Evolutionary conservation across 2,329 filamentous ascomycete species (phyloP), one percentile per base, ranked within the genome.

Genomic region (Aspergillaceae sp.): DNA sequence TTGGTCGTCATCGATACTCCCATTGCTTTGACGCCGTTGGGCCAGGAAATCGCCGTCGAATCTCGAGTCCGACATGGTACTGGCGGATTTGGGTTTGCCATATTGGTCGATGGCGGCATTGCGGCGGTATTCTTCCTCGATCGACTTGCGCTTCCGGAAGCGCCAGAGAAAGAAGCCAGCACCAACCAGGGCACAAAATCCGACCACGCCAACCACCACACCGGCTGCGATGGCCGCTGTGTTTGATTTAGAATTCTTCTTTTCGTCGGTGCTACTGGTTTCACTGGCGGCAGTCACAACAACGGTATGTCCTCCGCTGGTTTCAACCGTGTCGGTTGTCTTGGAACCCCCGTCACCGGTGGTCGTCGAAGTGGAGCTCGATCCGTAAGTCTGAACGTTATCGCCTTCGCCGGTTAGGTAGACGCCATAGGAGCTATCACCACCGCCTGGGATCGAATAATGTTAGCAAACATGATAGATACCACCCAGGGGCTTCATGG

Each of bases 1-100:
- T 70, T 94, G 83, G 70, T 96, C 94, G 67, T 97, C 91, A 44
- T 90, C 91, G 67, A 97, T 96, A 68, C 90, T 96, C 56, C 91
- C 91, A 61, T 92, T 87, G 70, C 91, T 96, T 72, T 91, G 79
- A 68, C 90, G 81, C 62, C 88, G 78, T 57, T 89, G 80, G 48
- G 84, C 83, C 77, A 94, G 83, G 53, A 89, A 79, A 47, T 76
- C 83, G 5, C 89, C 88, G 55, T 97, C 91, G 47, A 96, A 80
- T 46, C 91, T 82, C 37, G 86, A 83, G 63, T 97, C 91, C 9
- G 81, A 81, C 70, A 87, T 83, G 7, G 86, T 87, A 29, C 68
- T 81, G 51, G 75, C 75, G 50, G 83, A 79, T 75, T 61, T 78
- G 72, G 69, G 68, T 55, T 78, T 77, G 55, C 56, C 76, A 54